These are phyloP conservation scores for Ophiostoma sp. DNA, from an alignment of 2,329 filamentous ascomycete genomes.

Conservation along the genomic window DNA sequence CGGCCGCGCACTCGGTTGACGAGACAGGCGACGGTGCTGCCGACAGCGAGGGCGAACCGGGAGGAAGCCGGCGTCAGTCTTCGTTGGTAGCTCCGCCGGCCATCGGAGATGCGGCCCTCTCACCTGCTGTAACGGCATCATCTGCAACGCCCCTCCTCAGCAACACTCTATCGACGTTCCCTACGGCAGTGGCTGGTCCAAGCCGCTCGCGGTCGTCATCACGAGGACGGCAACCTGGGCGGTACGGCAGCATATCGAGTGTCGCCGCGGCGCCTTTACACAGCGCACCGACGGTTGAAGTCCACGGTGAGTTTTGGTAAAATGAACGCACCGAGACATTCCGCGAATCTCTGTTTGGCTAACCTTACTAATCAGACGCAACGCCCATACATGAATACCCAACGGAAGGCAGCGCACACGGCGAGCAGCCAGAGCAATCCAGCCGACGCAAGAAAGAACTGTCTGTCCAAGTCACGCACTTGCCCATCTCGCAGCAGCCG, in stretches of 20 bases:
- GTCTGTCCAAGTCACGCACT: background rate
- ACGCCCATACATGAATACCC: background rate
- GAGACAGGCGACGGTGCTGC: background rate
- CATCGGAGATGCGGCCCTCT: background rate
- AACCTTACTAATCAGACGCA: constrained; percentile 1
- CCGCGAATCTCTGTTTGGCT: background rate
- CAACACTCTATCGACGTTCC: background rate
- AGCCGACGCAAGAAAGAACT: background rate
- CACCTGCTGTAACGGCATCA: constrained; percentile 6
- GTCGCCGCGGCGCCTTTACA: constrained; percentile 1
- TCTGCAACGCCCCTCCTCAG: constrained; percentile 17
- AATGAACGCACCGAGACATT: background rate
- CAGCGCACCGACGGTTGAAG: constrained; percentile 7
- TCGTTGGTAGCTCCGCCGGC: background rate
- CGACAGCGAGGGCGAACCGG: constrained; percentile 6
- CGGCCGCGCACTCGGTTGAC: background rate
- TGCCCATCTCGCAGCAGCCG: background rate
- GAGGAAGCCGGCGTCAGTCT: background rate
- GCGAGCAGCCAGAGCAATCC: background rate
- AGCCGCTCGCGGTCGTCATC: constrained; percentile 1
- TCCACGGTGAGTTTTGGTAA: constrained; percentile 4
- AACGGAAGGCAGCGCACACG: background rate
- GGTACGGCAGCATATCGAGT: constrained; percentile 18
- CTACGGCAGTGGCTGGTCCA: constrained; percentile 9
- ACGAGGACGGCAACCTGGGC: constrained; percentile 1